These are phyloP conservation scores for Chaetomium sp. DNA, from an alignment of 2,329 filamentous ascomycete genomes.

Conservation along the genomic window DNA sequence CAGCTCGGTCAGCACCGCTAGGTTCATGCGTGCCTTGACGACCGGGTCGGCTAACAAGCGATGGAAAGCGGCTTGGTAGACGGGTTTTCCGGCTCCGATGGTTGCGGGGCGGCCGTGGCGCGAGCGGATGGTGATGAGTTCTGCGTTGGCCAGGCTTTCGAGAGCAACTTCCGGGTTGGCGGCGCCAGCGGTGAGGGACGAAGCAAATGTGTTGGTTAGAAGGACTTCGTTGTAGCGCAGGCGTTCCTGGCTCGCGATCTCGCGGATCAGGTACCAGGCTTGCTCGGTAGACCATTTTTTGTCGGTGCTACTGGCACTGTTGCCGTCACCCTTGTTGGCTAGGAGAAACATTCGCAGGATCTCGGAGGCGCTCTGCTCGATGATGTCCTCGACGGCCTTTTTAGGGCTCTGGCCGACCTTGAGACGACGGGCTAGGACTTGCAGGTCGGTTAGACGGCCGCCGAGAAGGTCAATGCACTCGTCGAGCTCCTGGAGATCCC, in stretches of 20 bases:
- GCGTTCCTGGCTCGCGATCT: constrained; percentile 59
- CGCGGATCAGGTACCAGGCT: constrained; percentile 82
- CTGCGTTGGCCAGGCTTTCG: constrained; percentile 73
- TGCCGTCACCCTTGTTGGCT: constrained; percentile 41
- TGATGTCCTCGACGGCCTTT: constrained; percentile 78
- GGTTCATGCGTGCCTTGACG: constrained; percentile 65
- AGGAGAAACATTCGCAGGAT: constrained; percentile 91
- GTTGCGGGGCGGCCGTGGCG: constrained; percentile 68
- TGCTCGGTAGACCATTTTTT: constrained; percentile 75
- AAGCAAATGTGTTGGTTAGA: constrained; percentile 67
- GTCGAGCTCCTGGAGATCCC: constrained; percentile 65
- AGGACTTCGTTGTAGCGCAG: constrained; percentile 83
- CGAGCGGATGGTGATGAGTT: constrained; percentile 72
- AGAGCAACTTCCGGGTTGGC: constrained; percentile 67
- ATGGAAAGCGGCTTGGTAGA: constrained; percentile 78
- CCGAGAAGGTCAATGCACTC: constrained; percentile 75
- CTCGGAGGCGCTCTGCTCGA: constrained; percentile 80
- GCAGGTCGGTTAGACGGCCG: constrained; percentile 89
- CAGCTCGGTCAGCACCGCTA: constrained; percentile 62
- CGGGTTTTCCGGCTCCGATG: constrained; percentile 76
- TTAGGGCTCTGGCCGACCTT: constrained; percentile 78
- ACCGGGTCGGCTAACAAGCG: constrained; percentile 65
- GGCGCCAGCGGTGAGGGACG: constrained; percentile 41
- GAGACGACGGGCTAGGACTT: constrained; percentile 85
- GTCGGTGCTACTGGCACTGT: constrained; percentile 36